Evolutionary conservation across 2,329 filamentous ascomycete species (phyloP).

Genomic region (Calonectria hawksworthii): DNA sequence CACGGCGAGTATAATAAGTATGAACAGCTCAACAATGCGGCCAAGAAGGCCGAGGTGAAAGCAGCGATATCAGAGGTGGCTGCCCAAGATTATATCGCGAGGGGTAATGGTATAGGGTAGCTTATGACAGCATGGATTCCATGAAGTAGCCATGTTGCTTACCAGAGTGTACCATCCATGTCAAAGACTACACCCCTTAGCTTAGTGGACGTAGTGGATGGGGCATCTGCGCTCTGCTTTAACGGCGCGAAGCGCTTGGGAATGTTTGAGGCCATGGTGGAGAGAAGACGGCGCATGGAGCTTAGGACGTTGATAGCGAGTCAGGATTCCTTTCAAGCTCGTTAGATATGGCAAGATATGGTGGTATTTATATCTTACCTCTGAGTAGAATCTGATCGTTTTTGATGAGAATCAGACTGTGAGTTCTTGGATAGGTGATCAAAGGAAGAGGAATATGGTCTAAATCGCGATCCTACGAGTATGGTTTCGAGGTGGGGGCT

Average conservation of each 20-base stretch:
- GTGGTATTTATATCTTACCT: background rate
- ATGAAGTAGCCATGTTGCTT: conserved; percentile 52
- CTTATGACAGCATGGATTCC: background rate
- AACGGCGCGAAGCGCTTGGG: conserved; percentile 71
- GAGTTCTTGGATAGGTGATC: background rate
- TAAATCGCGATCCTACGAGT: background rate
- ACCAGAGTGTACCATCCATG: conserved; percentile 96
- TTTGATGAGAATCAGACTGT: background rate
- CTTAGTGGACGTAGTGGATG: conserved; percentile 55
- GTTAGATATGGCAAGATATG: background rate
- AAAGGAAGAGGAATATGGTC: background rate
- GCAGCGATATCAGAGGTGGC: background rate
- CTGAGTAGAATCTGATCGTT: no score
- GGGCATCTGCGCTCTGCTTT: conserved; percentile 49
- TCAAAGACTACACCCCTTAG: conserved; percentile 84
- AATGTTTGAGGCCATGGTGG: conserved; percentile 58
- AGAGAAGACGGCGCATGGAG: conserved; percentile 49
- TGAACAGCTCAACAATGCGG: no score
- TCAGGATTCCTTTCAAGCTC: background rate
- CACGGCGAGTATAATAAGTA: no score
- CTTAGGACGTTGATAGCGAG: background rate
- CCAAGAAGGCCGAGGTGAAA: background rate
- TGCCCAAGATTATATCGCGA: background rate
- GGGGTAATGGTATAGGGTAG: conserved; percentile 2
- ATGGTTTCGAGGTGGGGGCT: background rate